phyloP scores from a whole-genome alignment of 345 rosid species.

The Triadica sebifera region DNA sequence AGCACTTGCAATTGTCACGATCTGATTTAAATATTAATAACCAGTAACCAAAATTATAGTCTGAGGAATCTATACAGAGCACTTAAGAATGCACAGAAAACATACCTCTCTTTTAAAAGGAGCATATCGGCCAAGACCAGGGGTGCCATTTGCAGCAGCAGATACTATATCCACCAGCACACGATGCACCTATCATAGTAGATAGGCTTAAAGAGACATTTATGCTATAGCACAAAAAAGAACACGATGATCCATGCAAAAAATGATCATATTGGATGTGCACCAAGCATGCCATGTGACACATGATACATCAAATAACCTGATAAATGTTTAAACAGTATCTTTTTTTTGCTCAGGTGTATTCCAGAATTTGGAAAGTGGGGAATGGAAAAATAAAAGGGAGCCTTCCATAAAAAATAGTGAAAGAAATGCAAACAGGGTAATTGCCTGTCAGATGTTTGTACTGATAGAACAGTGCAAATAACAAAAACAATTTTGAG shows the following conservation, averaged over 20 bases:
- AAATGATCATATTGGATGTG: no score
- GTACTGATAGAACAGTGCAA: neutral
- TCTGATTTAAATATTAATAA: slow-evolving; percentile 42
- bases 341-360: neutral
- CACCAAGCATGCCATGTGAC: no score
- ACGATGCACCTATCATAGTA: slow-evolving; percentile 70
- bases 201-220: slow-evolving; percentile 9
- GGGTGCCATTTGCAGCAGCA: slow-evolving; percentile 87
- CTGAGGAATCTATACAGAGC: neutral
- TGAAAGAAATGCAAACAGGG: neutral
- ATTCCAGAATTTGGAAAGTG: neutral
- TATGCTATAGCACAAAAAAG: neutral
- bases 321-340: neutral
- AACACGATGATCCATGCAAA: neutral
- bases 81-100: slow-evolving; percentile 5
- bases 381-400: neutral
- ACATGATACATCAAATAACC: no score
- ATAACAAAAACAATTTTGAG: neutral
- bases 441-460: neutral
- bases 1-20: slow-evolving; percentile 81
- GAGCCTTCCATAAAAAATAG: neutral
- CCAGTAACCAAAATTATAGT: neutral
- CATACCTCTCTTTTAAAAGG: slow-evolving; percentile 93
- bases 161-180: slow-evolving; percentile 87
- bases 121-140: slow-evolving; percentile 98